These are phyloP conservation scores for Dipteronia sinensis DNA, from an alignment of 345 rosid species.

Conservation along the genomic window DNA sequence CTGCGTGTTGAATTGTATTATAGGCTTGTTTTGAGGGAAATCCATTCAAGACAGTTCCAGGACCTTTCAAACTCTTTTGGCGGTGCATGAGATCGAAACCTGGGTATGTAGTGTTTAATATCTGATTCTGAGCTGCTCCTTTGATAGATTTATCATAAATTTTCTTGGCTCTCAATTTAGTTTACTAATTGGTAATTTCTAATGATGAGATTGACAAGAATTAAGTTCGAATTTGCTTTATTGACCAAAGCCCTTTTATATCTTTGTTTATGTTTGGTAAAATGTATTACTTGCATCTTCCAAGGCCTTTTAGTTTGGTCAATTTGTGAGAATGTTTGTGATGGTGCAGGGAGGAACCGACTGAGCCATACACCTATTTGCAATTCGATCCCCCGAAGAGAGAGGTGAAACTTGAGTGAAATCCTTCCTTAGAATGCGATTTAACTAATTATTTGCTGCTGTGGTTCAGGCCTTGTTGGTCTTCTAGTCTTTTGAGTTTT, in stretches of 20 bases:
- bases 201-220: conserved; percentile 4
- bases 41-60: conserved; percentile 97
- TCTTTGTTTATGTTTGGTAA: background rate
- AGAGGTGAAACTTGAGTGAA: conserved; percentile 68
- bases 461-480: background rate
- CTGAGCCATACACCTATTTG: conserved; percentile 79
- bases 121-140: conserved; percentile 1
- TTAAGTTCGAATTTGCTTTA: conserved; percentile 15
- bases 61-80: conserved; percentile 94
- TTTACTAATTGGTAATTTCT: background rate
- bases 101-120: conserved; percentile 52
- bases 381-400: conserved; percentile 76
- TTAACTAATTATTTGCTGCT: background rate
- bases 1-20: conserved; percentile 19
- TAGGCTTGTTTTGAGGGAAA: conserved; percentile 98
- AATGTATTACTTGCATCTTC: background rate
- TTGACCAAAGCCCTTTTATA: background rate
- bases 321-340: conserved; percentile 17
- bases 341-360: conserved; percentile 85
- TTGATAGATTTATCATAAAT: background rate
- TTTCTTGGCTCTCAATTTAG: conserved; percentile 12
- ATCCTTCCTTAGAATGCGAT: background rate
- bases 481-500: conserved; percentile 4
- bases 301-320: background rate
- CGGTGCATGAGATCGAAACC: conserved; percentile 96